Percentiles rank a stretch among this genome's conserved stretches.
Evolutionary conservation across 768 basidiomycete species (phyloP).

Genomic region (Tricholoma saponaceum): DNA sequence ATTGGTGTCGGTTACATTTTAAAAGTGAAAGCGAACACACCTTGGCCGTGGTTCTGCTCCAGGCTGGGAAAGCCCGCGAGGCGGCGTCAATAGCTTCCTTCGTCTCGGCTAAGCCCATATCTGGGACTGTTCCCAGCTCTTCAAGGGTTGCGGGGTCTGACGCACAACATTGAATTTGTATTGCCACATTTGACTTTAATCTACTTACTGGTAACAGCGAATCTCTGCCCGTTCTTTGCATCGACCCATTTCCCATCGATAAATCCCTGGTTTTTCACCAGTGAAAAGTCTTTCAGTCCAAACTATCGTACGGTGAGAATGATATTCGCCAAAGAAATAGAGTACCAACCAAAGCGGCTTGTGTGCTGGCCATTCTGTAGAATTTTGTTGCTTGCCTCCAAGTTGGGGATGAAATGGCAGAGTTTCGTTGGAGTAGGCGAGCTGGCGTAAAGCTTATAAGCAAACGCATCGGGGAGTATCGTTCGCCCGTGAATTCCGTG

Average conservation of each 20-base stretch:
- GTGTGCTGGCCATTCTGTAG: slow-evolving; percentile 60
- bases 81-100: slow-evolving; percentile 84
- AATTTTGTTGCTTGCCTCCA: slow-evolving; percentile 2
- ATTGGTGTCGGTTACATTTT: neutral
- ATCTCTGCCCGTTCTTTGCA: slow-evolving; percentile 66
- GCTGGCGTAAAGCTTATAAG: slow-evolving; percentile 20
- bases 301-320: slow-evolving; percentile 37
- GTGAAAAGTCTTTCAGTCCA: slow-evolving; percentile 70
- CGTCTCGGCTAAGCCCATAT: slow-evolving; percentile 84
- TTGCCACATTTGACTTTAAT: neutral
- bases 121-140: slow-evolving; percentile 80
- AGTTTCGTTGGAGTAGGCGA: slow-evolving; percentile 24
- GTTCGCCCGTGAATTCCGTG: too few species aligned
- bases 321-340: neutral
- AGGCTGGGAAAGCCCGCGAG: slow-evolving; percentile 71
- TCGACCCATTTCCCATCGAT: slow-evolving; percentile 88
- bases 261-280: slow-evolving; percentile 72
- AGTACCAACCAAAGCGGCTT: slow-evolving; percentile 32
- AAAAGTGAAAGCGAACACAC: slow-evolving; percentile 31
- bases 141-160: slow-evolving; percentile 87
- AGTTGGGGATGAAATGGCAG: neutral
- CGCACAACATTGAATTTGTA: neutral
- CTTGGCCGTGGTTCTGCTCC: slow-evolving; percentile 87
- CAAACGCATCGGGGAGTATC: slow-evolving; percentile 12
- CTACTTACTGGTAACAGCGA: slow-evolving; percentile 72